These are phyloP conservation scores for Mycena floridula DNA, from an alignment of 768 basidiomycete species.

Conservation along the genomic window DNA sequence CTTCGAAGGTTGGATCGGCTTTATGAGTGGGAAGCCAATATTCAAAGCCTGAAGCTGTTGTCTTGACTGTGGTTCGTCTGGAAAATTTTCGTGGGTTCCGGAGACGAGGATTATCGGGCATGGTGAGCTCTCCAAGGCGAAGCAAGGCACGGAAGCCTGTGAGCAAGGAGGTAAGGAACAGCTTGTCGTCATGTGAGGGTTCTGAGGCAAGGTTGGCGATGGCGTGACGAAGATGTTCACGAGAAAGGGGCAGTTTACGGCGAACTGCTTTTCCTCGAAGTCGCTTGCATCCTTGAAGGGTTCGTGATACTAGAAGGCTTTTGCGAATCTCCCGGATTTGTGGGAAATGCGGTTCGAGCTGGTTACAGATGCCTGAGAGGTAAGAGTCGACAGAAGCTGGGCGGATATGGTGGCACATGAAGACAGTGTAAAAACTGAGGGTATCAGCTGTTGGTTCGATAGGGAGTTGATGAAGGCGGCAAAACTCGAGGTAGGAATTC, in stretches of 20 bases:
- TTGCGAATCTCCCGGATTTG: constrained; percentile 12
- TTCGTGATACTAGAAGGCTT: constrained; percentile 18
- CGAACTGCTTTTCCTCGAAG: constrained; percentile 4
- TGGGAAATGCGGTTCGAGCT: constrained; percentile 25
- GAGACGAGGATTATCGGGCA: constrained; percentile 8
- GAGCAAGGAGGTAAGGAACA: constrained; percentile 3
- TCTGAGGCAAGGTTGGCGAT: neutral
- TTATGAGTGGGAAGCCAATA: constrained; percentile 35
- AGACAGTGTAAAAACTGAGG: constrained; percentile 20
- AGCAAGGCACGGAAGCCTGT: constrained; percentile 17
- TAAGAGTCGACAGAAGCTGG: constrained; percentile 28
- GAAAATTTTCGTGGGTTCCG: constrained; percentile 13
- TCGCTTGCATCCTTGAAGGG: constrained; percentile 1
- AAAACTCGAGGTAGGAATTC: constrained; percentile 32
- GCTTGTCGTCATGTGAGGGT: neutral
- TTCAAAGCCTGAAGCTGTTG: too few species aligned
- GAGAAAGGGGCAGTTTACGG: constrained; percentile 17
- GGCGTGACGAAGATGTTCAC: neutral
- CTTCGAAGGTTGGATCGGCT: constrained; percentile 22
- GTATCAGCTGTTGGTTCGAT: constrained; percentile 23
- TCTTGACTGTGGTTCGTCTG: constrained; percentile 7
- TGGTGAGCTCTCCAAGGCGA: constrained; percentile 22
- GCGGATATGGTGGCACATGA: constrained; percentile 29
- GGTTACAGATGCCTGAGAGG: constrained; percentile 30
- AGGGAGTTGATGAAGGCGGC: constrained; percentile 21